Percentiles rank a stretch among this genome's conserved stretches.
phyloP scores from a whole-genome alignment of 2,329 filamentous ascomycete genomes.

The Dothideomycetes sp. region DNA sequence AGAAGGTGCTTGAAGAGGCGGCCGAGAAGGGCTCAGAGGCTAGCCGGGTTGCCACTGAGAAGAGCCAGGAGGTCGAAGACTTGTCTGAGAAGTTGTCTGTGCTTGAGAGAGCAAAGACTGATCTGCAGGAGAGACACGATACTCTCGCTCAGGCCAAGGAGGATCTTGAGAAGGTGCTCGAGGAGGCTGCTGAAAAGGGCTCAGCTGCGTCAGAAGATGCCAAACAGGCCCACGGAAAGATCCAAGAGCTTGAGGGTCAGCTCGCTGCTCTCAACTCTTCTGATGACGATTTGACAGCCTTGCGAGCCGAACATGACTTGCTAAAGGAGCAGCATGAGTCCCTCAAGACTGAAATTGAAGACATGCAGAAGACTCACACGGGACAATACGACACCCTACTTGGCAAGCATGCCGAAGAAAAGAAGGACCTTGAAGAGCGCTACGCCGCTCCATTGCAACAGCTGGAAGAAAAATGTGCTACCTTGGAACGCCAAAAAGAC shows the following conservation, averaged over 20 bases:
- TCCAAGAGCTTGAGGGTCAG: background rate
- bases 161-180: slow-evolving; percentile 1
- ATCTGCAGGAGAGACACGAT: too few relatives aligned
- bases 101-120: too few relatives aligned
- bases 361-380: background rate
- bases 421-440: background rate
- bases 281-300: background rate
- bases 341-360: background rate
- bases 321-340: background rate
- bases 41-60: too few relatives aligned
- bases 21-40: too few relatives aligned
- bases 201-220: background rate
- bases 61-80: slow-evolving; percentile 3
- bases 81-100: background rate
- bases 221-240: background rate
- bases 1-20: too few relatives aligned
- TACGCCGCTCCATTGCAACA: background rate
- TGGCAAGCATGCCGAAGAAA: background rate
- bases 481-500: background rate
- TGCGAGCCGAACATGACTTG: background rate
- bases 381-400: background rate
- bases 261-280: background rate
- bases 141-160: too few relatives aligned
- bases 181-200: background rate
- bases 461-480: background rate